These are phyloP conservation scores for Striga asiatica DNA, from an alignment of 257 asterid species.

Conservation along the genomic window DNA sequence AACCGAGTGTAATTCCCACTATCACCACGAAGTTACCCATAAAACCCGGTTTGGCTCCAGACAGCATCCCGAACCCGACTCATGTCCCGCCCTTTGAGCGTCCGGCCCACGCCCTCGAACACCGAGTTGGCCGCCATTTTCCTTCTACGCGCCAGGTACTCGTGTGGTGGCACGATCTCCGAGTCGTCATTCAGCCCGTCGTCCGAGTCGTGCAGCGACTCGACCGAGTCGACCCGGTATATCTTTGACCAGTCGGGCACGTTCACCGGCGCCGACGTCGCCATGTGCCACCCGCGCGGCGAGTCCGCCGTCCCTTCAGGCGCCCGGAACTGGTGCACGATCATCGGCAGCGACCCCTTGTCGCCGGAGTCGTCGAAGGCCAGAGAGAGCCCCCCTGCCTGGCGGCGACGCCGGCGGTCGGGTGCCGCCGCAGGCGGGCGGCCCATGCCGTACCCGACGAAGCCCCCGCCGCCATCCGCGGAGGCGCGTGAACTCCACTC, in stretches of 20 bases:
- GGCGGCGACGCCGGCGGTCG: constrained; percentile 18
- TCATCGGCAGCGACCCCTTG: constrained; percentile 26
- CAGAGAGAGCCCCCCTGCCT: constrained; percentile 56
- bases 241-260: constrained; percentile 80
- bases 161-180: constrained; percentile 68
- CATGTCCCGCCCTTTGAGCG: constrained; percentile 71
- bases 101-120: constrained; percentile 73
- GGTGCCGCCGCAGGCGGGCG: constrained; percentile 19
- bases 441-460: constrained; percentile 5
- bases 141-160: constrained; percentile 55
- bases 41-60: constrained; percentile 86
- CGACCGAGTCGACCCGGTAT: constrained; percentile 57
- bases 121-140: constrained; percentile 47
- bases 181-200: constrained; percentile 24
- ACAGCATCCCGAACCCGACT: constrained; percentile 88
- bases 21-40: too few species aligned
- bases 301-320: constrained; percentile 27
- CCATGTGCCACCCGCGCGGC: constrained; percentile 45
- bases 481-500: constrained; percentile 55
- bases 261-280: constrained; percentile 64
- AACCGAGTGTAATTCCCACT: too few species aligned
- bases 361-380: constrained; percentile 46
- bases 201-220: constrained; percentile 46
- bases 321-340: constrained; percentile 55
- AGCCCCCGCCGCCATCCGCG: constrained; percentile 21